Base-by-base conservation (phyloP, 139 green algal species). In the Chlorella sorokiniana region DNA sequence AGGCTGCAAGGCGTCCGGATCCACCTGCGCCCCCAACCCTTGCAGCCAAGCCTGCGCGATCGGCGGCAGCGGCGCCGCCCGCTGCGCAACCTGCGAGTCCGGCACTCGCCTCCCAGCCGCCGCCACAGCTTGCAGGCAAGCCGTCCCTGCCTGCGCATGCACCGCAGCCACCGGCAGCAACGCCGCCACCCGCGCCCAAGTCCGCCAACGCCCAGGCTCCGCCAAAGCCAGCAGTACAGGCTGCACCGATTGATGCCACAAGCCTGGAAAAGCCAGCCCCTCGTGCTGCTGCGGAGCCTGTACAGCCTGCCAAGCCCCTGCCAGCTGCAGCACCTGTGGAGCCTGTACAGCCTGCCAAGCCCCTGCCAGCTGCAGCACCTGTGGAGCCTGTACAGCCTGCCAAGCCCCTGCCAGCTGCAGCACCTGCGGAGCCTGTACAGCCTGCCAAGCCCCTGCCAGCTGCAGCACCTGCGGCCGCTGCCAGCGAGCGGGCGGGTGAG, bases 221-320 rank as follows among this genome's bases (percentile, higher is more conserved):
- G 44, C 73, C 35, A 35, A 41, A 22, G 6, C 7, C 22, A 80
- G 42, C 42, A 59, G 56, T 9, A 65, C 33, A 18, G 9, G 35
- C 71, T 25, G 11, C 59, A 65, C 22, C 59, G 59, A 16, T 65
- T 10, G 11, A 65, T 10, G 22, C 7, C 11, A 7, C 59, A n/a
- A 65, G 25, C 7, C 25, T 31, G 20, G 22, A 65, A 16, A 10
- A 25, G 48, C 48, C 14, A 56, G 16, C 11, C 11, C 48, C 48
- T 56, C 14, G 14, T 11, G 14, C 48, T 16, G 48, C 56, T 33
- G 56, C 56, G n/a, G 56, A 10, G n/a, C 18, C 56, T 10, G 56
- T 31, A n/a, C 56, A 29, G 23, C 23, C 72, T 38, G 51, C 51
- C 33, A 79, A 79, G 72, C 72, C 72, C 48, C 16, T 59, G 48